Conservation (phyloP, 106 monocot species). For the Dactylorhiza incarnata region DNA sequence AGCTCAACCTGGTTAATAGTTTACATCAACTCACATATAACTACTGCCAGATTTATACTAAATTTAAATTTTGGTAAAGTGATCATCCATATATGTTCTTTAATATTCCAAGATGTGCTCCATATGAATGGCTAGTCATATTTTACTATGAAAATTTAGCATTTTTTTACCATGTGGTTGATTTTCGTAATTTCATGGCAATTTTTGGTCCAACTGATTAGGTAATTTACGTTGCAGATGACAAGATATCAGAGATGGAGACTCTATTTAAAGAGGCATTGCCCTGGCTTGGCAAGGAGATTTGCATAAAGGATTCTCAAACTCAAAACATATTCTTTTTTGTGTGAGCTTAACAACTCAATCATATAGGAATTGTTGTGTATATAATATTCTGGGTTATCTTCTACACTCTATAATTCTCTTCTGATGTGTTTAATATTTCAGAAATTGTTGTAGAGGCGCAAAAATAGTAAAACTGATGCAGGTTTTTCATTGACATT, state of each 20-base stretch:
- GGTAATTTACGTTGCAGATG: conserved; percentile 36
- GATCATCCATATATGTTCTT: background rate
- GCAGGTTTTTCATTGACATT: conserved; percentile 58
- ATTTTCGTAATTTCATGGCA: background rate
- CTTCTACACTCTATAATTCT: too few relatives aligned
- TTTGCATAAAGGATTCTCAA: conserved; percentile 67
- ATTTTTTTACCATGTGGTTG: background rate
- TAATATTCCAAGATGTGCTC: background rate
- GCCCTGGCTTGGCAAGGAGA: conserved; percentile 86
- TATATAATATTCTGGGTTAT: too few relatives aligned
- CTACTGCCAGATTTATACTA: too few relatives aligned
- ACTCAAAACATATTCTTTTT: conserved; percentile 55
- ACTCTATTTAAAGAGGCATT: conserved; percentile 67
- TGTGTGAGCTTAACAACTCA: conserved; percentile 61
- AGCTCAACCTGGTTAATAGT: too few relatives aligned
- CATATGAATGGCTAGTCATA: background rate
- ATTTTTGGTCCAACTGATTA: background rate
- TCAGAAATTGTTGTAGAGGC: conserved; percentile 58
- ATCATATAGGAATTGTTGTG: too few relatives aligned
- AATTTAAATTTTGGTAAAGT: too few relatives aligned
- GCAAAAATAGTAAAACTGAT: conserved; percentile 33
- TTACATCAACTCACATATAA: too few relatives aligned
- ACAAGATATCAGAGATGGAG: conserved; percentile 71
- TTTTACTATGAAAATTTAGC: background rate
- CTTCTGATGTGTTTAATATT: background rate